Percentiles rank a stretch among this genome's conserved stretches.
phyloP scores from a whole-genome alignment of 2,329 filamentous ascomycete genomes.

The Cladosporium oxysporum region DNA sequence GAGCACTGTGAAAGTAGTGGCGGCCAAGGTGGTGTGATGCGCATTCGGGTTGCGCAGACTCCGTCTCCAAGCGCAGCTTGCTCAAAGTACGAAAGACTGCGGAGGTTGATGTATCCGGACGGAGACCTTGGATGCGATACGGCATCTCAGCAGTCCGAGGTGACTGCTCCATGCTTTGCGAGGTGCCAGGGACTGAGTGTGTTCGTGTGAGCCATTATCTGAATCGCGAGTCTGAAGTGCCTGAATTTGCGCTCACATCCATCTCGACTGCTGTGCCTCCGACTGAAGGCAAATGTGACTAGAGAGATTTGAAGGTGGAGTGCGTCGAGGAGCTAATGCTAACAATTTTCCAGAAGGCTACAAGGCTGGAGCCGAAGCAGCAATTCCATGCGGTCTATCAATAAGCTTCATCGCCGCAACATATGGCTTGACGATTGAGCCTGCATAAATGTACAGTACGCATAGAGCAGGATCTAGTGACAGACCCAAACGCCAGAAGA shows the following conservation, averaged over 20 bases:
- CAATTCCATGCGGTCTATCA: background rate
- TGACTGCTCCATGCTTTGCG: background rate
- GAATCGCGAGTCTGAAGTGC: background rate
- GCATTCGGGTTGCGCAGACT: background rate
- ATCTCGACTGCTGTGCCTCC: background rate
- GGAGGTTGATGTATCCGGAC: background rate
- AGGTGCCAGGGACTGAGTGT: background rate
- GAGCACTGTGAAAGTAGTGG: background rate
- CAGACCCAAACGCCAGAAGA: no score
- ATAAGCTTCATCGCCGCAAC: background rate
- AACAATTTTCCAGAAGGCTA: background rate
- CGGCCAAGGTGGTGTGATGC: background rate
- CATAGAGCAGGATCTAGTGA: background rate
- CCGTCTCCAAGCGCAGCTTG: background rate
- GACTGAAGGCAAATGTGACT: background rate
- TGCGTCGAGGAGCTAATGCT: background rate
- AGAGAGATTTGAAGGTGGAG: background rate
- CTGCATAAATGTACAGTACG: background rate
- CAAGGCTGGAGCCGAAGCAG: background rate
- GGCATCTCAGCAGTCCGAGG: background rate
- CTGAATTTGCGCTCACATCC: background rate
- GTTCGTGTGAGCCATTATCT: background rate
- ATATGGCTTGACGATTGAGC: background rate
- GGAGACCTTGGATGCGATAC: background rate
- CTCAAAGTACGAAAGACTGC: background rate